Evolutionary conservation across 176 grass and related monocot species (phyloP).

Genomic region (Aegilops umbellulata): DNA sequence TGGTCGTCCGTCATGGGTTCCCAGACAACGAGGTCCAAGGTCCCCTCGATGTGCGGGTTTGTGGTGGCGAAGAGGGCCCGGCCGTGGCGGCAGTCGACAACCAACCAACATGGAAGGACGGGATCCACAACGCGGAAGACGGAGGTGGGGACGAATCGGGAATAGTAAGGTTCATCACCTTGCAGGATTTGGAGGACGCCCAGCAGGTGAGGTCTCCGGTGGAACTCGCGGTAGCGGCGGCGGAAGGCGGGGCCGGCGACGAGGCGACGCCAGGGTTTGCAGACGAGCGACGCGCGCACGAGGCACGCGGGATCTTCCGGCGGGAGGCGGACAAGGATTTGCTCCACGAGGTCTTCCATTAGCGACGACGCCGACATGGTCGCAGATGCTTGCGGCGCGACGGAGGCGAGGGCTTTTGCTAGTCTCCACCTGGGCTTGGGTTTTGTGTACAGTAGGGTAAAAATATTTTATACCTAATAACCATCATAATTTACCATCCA

Average conservation of each 20-base stretch:
- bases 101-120: neutral
- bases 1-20: neutral
- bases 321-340: slow-evolving; percentile 25
- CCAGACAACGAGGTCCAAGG: slow-evolving; percentile 4
- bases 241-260: slow-evolving; percentile 1
- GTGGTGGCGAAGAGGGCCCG: slow-evolving; percentile 1
- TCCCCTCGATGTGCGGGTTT: neutral
- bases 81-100: slow-evolving; percentile 12
- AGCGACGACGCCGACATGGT: neutral
- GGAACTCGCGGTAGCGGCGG: neutral
- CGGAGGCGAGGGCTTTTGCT: neutral
- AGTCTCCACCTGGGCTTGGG: too few relatives aligned
- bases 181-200: neutral
- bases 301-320: slow-evolving; percentile 2
- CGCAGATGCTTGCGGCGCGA: neutral
- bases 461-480: too few relatives aligned
- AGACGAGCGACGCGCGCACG: neutral
- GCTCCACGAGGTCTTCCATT: neutral
- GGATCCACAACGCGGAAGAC: neutral
- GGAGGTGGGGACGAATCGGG: neutral
- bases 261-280: slow-evolving; percentile 15
- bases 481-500: too few relatives aligned
- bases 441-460: too few relatives aligned
- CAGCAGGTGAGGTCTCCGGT: neutral
- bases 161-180: neutral